A percentile compares a stretch with the other conserved stretches of the same genome.
Conservation (phyloP, 2,329 filamentous ascomycete genomes). For the Phaeomoniella chlamydospora region DNA sequence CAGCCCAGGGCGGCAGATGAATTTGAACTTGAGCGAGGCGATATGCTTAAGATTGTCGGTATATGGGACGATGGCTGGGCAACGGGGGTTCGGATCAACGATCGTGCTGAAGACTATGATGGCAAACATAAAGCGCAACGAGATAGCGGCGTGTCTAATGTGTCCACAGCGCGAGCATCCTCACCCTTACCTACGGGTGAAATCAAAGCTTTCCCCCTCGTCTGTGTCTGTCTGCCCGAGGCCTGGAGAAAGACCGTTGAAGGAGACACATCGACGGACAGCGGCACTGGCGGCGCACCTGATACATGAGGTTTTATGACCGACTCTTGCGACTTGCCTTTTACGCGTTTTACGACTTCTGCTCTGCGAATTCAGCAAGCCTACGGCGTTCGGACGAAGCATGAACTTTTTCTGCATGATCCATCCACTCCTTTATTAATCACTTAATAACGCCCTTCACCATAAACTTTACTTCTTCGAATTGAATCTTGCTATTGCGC, state of each 20-base stretch:
- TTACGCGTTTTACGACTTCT: neutral
- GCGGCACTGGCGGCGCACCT: constrained; percentile 28
- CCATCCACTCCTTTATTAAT: neutral
- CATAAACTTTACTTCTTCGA: too few relatives aligned
- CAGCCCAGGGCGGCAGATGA: constrained; percentile 88
- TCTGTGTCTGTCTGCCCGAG: constrained; percentile 88
- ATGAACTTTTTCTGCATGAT: neutral
- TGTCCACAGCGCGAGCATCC: constrained; percentile 43
- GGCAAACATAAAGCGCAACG: constrained; percentile 60
- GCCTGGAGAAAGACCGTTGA: constrained; percentile 97
- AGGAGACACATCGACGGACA: constrained; percentile 60
- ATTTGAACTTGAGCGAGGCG: constrained; percentile 81
- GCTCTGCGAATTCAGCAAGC: neutral
- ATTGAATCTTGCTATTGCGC: too few relatives aligned
- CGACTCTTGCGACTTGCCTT: neutral
- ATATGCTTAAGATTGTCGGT: constrained; percentile 95
- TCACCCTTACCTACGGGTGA: constrained; percentile 60
- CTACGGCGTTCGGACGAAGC: neutral
- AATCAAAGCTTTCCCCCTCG: constrained; percentile 94
- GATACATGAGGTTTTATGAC: constrained; percentile 4
- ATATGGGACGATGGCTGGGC: constrained; percentile 99
- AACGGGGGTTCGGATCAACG: constrained; percentile 71
- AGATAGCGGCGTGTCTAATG: constrained; percentile 85
- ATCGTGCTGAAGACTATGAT: constrained; percentile 82
- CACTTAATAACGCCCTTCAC: neutral